A percentile compares a stretch with the other conserved stretches of the same genome.
Evolutionary conservation across 1,284 basidiomycete species (phyloP).

Genomic region (Meripilus lineatus): DNA sequence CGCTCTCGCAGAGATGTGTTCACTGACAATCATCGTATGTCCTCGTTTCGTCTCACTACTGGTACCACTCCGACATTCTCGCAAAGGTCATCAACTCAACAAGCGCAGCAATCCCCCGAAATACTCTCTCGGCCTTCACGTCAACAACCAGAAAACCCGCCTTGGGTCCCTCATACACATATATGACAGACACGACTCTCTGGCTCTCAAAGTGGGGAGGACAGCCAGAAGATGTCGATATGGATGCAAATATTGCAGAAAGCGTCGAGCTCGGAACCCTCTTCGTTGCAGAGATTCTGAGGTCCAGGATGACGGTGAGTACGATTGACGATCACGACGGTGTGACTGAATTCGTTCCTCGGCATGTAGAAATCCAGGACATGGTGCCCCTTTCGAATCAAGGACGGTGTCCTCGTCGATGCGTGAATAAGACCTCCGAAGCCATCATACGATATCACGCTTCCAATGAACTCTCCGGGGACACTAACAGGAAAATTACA

Average conservation of each 20-base stretch:
- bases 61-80: background rate
- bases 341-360: too few species aligned
- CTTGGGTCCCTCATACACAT: conserved; percentile 69
- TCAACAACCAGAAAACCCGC: conserved; percentile 55
- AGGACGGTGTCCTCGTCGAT: too few species aligned
- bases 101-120: conserved; percentile 28
- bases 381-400: too few species aligned
- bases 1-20: conserved; percentile 39
- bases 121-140: conserved; percentile 35
- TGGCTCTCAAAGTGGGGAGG: conserved; percentile 45
- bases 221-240: background rate
- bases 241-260: conserved; percentile 3
- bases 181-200: conserved; percentile 64
- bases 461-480: too few species aligned
- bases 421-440: too few species aligned
- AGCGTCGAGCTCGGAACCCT: conserved; percentile 8
- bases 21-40: conserved; percentile 49
- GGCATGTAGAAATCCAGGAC: too few species aligned
- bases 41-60: conserved; percentile 20
- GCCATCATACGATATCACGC: too few species aligned
- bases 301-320: conserved; percentile 44
- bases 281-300: conserved; percentile 26
- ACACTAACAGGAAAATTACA: too few species aligned
- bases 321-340: too few species aligned
- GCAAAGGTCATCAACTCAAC: conserved; percentile 44